Percentiles rank a stretch among this genome's conserved stretches.
These are phyloP conservation scores for Meyerozyma smithsonii DNA, from an alignment of 1,139 yeast species.

Conservation along the genomic window DNA sequence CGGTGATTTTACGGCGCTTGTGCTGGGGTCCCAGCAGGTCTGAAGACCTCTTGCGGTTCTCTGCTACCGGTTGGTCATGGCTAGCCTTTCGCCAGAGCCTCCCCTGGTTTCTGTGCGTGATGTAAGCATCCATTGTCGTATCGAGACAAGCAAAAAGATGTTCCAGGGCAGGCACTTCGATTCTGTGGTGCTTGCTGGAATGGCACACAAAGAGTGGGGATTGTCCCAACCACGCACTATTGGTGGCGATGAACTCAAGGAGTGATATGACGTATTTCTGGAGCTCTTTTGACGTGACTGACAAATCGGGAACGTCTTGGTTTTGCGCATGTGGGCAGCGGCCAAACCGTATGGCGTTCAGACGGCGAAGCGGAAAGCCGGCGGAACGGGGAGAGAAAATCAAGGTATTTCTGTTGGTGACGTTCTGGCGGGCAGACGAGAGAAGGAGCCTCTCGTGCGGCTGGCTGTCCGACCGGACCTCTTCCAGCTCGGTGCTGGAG, in stretches of 20 bases:
- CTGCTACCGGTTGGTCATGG: background rate
- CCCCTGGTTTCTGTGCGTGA: background rate
- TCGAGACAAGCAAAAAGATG: background rate
- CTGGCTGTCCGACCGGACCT: slow-evolving; percentile 13
- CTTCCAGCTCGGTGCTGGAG: slow-evolving; percentile 5
- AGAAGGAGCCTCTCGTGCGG: slow-evolving; percentile 22
- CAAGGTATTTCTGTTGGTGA: slow-evolving; percentile 16
- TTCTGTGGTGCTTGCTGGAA: background rate
- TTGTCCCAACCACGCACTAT: slow-evolving; percentile 2
- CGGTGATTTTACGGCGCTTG: slow-evolving; percentile 1
- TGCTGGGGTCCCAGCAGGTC: background rate
- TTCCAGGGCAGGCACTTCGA: slow-evolving; percentile 1
- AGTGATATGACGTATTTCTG: background rate
- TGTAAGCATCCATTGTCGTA: slow-evolving; percentile 2
- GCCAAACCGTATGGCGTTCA: slow-evolving; percentile 9
- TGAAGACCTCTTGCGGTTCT: background rate
- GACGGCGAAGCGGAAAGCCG: slow-evolving; percentile 12
- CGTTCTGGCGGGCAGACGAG: slow-evolving; percentile 26
- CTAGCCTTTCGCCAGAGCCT: background rate
- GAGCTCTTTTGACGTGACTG: slow-evolving; percentile 4
- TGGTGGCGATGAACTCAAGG: slow-evolving; percentile 2
- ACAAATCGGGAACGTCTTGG: background rate
- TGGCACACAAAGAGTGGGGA: slow-evolving; percentile 2
- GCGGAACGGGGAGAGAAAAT: slow-evolving; percentile 6
- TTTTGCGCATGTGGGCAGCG: slow-evolving; percentile 1